Percentiles rank a stretch among this genome's conserved stretches.
Conservation (phyloP, 225 moss, liverwort and hornwort species). For the Ulota crispa region DNA sequence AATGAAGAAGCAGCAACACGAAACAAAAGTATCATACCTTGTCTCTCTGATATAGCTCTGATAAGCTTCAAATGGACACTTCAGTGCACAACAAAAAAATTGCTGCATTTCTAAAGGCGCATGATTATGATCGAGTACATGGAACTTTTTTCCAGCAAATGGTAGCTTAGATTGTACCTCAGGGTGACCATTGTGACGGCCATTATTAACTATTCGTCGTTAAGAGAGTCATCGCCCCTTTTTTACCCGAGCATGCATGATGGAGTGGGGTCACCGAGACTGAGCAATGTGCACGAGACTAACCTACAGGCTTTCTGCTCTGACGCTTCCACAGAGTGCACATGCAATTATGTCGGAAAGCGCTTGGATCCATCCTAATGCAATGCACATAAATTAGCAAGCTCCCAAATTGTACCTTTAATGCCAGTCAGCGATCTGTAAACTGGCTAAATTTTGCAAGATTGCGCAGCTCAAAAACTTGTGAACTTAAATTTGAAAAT, state of each 20-base stretch:
- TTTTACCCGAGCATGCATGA: constrained; percentile 16
- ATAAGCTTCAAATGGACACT: neutral
- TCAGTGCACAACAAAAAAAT: neutral
- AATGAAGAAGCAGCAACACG: neutral
- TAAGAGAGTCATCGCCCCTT: constrained; percentile 20
- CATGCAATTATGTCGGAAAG: constrained; percentile 30
- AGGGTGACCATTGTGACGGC: constrained; percentile 18
- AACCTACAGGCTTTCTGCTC: constrained; percentile 37
- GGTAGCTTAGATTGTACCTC: constrained; percentile 25
- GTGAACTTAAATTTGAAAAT: too few relatives aligned
- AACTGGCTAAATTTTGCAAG: too few relatives aligned
- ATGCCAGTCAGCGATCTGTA: neutral
- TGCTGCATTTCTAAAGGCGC: neutral
- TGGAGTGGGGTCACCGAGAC: constrained; percentile 32
- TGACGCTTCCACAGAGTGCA: constrained; percentile 30
- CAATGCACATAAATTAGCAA: constrained; percentile 6
- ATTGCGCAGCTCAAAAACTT: too few relatives aligned
- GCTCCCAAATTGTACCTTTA: neutral
- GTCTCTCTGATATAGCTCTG: constrained; percentile 1
- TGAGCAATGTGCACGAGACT: constrained; percentile 30
- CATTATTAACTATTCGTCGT: constrained; percentile 22
- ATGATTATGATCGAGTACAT: neutral
- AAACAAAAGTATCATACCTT: neutral
- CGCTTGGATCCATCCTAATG: constrained; percentile 25
- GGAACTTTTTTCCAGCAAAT: neutral